Percentiles rank a stretch among this genome's conserved stretches.
Evolutionary conservation across 148 eudicot genomes (phyloP).

Genomic region (Cornus controversa): DNA sequence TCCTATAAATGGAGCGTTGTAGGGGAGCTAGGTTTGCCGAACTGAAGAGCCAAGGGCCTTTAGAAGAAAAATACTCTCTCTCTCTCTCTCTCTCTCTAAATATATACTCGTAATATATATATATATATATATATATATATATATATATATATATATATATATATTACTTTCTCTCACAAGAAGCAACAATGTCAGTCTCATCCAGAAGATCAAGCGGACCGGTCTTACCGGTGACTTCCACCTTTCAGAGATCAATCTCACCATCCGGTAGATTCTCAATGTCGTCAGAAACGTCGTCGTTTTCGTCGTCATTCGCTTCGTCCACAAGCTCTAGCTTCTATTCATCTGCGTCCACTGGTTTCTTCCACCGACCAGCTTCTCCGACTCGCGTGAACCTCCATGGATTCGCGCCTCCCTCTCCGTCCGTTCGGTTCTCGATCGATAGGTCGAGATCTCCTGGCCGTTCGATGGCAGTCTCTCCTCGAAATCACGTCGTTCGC

Average conservation of each 20-base stretch:
- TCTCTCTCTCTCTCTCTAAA: conserved; percentile 2
- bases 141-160: too few relatives aligned
- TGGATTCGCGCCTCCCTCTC: conserved; percentile 28
- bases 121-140: too few relatives aligned
- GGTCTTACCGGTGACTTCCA: conserved; percentile 28
- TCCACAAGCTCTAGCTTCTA: conserved; percentile 30
- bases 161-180: neutral
- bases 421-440: conserved; percentile 39
- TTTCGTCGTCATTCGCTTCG: conserved; percentile 23
- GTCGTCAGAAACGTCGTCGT: conserved; percentile 11
- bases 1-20: conserved; percentile 41
- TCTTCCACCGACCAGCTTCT: conserved; percentile 31
- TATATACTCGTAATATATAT: too few relatives aligned
- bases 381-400: conserved; percentile 46
- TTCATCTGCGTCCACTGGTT: conserved; percentile 22
- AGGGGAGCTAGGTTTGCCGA: conserved; percentile 50
- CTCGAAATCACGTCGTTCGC: conserved; percentile 27
- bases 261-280: conserved; percentile 28
- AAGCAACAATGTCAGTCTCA: conserved; percentile 23
- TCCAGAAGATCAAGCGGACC: conserved; percentile 42
- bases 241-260: conserved; percentile 27
- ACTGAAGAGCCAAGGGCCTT: conserved; percentile 41
- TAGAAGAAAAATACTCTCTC: neutral
- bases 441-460: conserved; percentile 37
- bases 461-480: conserved; percentile 33